Evolutionary conservation across 257 asterid species (phyloP).

Genomic region (Leptodermis oblonga): DNA sequence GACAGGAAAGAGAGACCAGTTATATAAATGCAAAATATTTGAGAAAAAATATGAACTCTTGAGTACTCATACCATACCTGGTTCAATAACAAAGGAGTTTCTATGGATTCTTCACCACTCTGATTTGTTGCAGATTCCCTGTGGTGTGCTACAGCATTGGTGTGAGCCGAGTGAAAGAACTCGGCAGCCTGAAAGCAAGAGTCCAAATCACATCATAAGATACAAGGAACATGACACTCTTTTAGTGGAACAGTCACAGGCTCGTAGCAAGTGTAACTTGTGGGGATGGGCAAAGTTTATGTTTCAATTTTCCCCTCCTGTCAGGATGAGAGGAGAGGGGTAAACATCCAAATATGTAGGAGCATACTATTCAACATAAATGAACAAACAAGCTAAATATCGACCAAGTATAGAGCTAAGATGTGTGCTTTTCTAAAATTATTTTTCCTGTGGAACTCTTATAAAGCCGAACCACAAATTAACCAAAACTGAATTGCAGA

Average conservation of each 20-base stretch:
- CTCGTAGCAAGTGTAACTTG: background rate
- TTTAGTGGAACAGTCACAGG: background rate
- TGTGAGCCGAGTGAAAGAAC: constrained; percentile 69
- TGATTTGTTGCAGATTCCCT: constrained; percentile 62
- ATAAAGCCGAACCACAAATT: background rate
- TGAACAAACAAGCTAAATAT: background rate
- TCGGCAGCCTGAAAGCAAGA: constrained; percentile 64
- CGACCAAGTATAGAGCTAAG: background rate
- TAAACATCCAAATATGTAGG: background rate
- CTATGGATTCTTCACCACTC: constrained; percentile 83
- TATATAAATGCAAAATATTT: background rate
- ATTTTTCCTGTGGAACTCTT: background rate
- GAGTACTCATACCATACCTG: constrained; percentile 39
- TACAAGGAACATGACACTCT: constrained; percentile 5
- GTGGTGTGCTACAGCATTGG: constrained; percentile 80
- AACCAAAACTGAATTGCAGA: background rate
- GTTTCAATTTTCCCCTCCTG: background rate
- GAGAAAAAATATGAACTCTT: background rate
- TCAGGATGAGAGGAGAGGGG: background rate
- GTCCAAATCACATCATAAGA: background rate
- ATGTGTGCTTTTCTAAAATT: background rate
- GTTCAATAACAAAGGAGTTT: constrained; percentile 71
- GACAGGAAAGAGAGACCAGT: constrained; percentile 9
- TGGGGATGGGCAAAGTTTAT: background rate
- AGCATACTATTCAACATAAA: background rate